Percentiles rank a stretch among this genome's conserved stretches.
Evolutionary conservation across 202 grass and related monocot species (phyloP).

Genomic region (Musa balbisiana): DNA sequence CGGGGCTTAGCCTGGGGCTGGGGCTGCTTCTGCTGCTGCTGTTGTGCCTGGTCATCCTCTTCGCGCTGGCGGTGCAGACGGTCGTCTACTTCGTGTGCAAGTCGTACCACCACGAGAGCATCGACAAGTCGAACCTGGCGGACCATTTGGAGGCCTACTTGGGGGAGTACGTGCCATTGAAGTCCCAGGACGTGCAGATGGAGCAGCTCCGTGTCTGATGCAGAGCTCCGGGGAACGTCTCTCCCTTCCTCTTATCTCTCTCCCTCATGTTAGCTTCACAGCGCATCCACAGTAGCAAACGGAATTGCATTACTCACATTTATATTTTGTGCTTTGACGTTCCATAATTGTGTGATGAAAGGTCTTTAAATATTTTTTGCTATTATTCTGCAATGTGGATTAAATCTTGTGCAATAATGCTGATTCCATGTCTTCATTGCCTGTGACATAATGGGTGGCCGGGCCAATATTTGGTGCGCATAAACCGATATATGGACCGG

Average conservation of each 20-base stretch:
- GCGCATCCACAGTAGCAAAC: not conserved
- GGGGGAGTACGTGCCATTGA: conserved; percentile 74
- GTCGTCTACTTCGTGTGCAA: conserved; percentile 91
- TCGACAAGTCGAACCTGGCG: conserved; percentile 72
- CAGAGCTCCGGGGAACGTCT: not conserved
- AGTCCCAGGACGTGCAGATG: conserved; percentile 71
- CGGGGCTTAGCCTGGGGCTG: conserved; percentile 17
- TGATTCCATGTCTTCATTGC: no score
- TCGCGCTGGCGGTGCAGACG: conserved; percentile 74
- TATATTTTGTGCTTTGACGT: not conserved
- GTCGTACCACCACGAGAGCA: conserved; percentile 90
- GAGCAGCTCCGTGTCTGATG: conserved; percentile 61
- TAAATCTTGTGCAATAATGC: not conserved
- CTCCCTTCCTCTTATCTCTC: not conserved
- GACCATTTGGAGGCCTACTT: conserved; percentile 90
- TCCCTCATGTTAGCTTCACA: not conserved
- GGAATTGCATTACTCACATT: not conserved
- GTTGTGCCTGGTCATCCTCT: conserved; percentile 54
- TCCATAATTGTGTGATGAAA: not conserved
- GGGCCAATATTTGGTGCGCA: no score
- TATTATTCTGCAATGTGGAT: not conserved
- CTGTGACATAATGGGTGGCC: no score
- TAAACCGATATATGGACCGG: no score
- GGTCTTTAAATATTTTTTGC: not conserved
- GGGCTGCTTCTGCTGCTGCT: conserved; percentile 30